Evolutionary conservation across 441 rosid species (phyloP).

Genomic region (Geranium incanum): DNA sequence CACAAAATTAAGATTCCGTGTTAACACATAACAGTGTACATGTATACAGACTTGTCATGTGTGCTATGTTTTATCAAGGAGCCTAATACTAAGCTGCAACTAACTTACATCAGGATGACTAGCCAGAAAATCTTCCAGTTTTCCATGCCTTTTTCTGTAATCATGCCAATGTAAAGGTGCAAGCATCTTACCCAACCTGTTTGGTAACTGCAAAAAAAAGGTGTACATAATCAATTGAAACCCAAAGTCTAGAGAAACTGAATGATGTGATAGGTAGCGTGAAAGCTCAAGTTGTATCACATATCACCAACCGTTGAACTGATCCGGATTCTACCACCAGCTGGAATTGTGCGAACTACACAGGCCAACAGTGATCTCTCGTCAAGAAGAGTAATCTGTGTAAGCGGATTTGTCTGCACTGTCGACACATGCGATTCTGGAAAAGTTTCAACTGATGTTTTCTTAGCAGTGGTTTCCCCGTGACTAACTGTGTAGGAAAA

Average conservation of each 20-base stretch:
- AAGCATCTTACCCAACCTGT: conserved; percentile 93
- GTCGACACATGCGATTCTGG: conserved; percentile 41
- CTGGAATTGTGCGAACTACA: conserved; percentile 87
- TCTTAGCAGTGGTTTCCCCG: conserved; percentile 25
- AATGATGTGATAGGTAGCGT: background rate
- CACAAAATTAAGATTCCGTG: conserved; percentile 16
- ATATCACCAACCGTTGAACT: conserved; percentile 65
- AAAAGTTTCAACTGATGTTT: conserved; percentile 29
- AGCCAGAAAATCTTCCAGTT: conserved; percentile 84
- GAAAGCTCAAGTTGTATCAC: conserved; percentile 10
- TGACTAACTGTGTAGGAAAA: conserved; percentile 29
- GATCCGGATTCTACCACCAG: conserved; percentile 85
- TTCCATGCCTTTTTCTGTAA: conserved; percentile 81
- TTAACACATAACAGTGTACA: background rate
- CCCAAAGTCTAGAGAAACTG: background rate
- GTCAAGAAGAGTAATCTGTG: conserved; percentile 59
- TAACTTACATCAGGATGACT: conserved; percentile 67
- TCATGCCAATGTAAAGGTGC: conserved; percentile 96
- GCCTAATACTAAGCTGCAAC: conserved; percentile 9
- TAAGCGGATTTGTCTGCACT: conserved; percentile 26
- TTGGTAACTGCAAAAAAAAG: conserved; percentile 58
- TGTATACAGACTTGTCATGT: conserved; percentile 3
- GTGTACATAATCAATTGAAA: background rate
- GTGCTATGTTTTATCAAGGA: background rate
- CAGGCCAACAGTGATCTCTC: conserved; percentile 84